Evolutionary conservation across 2,329 filamentous ascomycete species (phyloP).

Genomic region (Xylariales sp.): DNA sequence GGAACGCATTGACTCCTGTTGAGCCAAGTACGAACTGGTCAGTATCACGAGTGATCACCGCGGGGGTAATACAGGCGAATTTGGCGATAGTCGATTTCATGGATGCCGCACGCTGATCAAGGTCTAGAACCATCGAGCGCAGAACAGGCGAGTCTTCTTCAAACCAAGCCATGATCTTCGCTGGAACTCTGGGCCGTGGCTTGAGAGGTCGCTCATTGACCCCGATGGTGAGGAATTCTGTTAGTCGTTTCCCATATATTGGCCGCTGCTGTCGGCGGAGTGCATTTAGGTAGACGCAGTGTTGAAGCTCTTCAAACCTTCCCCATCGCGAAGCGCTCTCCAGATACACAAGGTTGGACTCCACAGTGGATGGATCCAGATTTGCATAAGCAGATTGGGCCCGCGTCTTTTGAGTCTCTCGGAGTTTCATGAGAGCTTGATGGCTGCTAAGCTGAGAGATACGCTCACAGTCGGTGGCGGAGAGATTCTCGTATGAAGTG

Average conservation of each 20-base stretch:
- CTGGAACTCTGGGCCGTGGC: constrained; percentile 56
- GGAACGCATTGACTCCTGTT: constrained; percentile 51
- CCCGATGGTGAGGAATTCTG: constrained; percentile 68
- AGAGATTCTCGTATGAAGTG: constrained; percentile 63
- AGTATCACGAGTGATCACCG: constrained; percentile 77
- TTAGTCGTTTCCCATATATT: constrained; percentile 74
- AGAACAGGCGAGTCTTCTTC: constrained; percentile 64
- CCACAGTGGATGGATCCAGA: constrained; percentile 63
- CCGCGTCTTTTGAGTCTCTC: constrained; percentile 63
- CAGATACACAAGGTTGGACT: constrained; percentile 66
- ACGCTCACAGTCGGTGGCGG: constrained; percentile 46
- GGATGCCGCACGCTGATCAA: constrained; percentile 66
- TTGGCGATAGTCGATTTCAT: constrained; percentile 76
- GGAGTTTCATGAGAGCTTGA: constrained; percentile 62
- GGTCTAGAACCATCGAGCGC: constrained; percentile 64
- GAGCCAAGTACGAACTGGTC: constrained; percentile 62
- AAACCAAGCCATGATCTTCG: constrained; percentile 68
- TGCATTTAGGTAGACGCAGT: constrained; percentile 75
- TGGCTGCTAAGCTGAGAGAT: constrained; percentile 67
- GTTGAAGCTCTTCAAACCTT: constrained; percentile 73
- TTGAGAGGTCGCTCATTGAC: constrained; percentile 54
- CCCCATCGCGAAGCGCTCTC: constrained; percentile 67
- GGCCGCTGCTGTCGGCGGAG: constrained; percentile 76
- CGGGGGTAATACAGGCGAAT: constrained; percentile 89
- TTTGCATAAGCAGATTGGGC: constrained; percentile 50